phyloP scores from a whole-genome alignment of 2,329 filamentous ascomycete genomes.

The Akanthomyces lecanii region DNA sequence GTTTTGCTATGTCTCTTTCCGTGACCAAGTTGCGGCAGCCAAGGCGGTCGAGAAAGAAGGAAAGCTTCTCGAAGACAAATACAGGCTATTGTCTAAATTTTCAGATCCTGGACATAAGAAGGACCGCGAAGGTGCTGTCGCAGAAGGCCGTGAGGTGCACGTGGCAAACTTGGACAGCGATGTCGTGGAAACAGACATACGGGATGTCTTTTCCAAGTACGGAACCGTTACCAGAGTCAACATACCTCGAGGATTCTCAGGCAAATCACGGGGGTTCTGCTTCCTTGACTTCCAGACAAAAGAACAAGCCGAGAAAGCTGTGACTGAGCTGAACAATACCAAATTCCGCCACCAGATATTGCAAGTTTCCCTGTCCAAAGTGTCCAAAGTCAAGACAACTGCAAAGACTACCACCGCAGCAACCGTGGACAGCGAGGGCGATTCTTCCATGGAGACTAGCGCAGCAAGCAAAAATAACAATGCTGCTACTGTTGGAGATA shows the following conservation, averaged over 20 bases:
- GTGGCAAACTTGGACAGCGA: constrained; percentile 64
- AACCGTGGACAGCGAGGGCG: constrained; percentile 25
- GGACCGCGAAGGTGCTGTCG: constrained; percentile 69
- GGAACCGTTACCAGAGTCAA: constrained; percentile 71
- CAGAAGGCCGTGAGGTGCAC: constrained; percentile 85
- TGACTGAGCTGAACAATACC: constrained; percentile 64
- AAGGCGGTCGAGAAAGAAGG: constrained; percentile 71
- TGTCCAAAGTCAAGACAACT: constrained; percentile 52
- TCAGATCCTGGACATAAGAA: constrained; percentile 80
- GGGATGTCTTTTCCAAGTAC: constrained; percentile 67
- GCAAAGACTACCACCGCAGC: constrained; percentile 41
- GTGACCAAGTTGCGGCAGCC: constrained; percentile 60
- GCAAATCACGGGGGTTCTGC: constrained; percentile 70
- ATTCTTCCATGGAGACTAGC: constrained; percentile 25
- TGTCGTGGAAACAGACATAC: constrained; percentile 63
- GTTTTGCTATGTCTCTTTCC: constrained; percentile 95
- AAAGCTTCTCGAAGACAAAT: constrained; percentile 61
- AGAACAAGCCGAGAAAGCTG: constrained; percentile 63
- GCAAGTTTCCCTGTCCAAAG: constrained; percentile 57
- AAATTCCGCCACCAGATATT: constrained; percentile 66
- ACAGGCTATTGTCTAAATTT: constrained; percentile 71
- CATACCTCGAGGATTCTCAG: constrained; percentile 63
- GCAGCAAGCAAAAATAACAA: constrained; percentile 20
- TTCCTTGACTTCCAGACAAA: constrained; percentile 74
- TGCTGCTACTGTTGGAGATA: constrained; percentile 43